Base-by-base conservation (phyloP, 352 stramenopile genomes). In the Phytophthora pinifolia region DNA sequence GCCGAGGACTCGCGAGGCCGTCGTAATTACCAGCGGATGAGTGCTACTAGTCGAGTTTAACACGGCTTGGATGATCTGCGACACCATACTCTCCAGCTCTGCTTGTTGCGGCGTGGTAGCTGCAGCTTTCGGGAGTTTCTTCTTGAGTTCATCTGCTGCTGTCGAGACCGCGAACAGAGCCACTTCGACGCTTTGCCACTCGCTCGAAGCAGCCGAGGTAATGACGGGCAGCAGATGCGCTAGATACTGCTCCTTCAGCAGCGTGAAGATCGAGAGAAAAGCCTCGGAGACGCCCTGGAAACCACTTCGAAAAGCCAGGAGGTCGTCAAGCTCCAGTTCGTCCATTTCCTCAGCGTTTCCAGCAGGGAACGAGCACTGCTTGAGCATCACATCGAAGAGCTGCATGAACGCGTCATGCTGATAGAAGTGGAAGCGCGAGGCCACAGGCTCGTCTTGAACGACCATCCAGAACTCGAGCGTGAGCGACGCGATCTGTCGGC, bases 391-490 rank as follows among this genome's bases (percentile, higher is more conserved):
- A 18, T 83, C 64, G 50, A 87, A 72, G 27, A 90, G 67, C 14
- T 65, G 71, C 18, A 72, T 36, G 39, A 83, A 90, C 1, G 75
- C 76, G 29, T 86, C 71, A 14, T 65, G 65, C 55, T 81, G 71
- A 59, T 76, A 88, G 60, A 80, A 90, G 1, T 53, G 37, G 37
- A 72, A 52, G 8, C 80, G 77, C 30, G 74, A 73, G 9, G 62
- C 65, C 5, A 90, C 77, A n/a, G 77, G 74, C 33, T 83, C 74
- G n/a, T 88, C 80, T 36, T 87, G 75, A 34, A 87, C 72, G 1
- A 88, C 46, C 4, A 87, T 48, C 80, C 80, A 90, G 48, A 90
- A 90, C 49, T 90, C 80, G 2, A 90, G 65, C 17, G 80, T 87
- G 27, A 90, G 64, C 10, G 76, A 87, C 20, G 80, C 77, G 29